Conservation (phyloP, 2,329 filamentous ascomycete species). For the Hypoxylon sp. region DNA sequence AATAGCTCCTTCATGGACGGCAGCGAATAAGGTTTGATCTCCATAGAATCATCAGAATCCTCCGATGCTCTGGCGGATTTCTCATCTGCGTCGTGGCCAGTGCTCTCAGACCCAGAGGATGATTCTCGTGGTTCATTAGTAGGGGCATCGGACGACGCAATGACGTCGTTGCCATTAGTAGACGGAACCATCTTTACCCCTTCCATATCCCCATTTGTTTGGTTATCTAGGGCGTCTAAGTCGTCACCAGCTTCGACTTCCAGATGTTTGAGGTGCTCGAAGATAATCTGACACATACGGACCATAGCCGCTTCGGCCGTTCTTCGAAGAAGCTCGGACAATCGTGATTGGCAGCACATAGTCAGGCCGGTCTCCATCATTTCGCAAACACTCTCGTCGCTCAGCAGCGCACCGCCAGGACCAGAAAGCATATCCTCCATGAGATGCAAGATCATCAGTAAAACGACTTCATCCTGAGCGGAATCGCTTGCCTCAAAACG, state of each 20-base stretch:
- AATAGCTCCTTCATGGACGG: constrained; percentile 96
- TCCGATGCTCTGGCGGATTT: constrained; percentile 45
- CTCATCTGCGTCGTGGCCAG: constrained; percentile 50
- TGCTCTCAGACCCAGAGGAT: constrained; percentile 61
- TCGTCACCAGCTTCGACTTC: constrained; percentile 82
- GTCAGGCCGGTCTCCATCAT: constrained; percentile 99
- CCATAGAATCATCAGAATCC: constrained; percentile 56
- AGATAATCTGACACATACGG: constrained; percentile 99
- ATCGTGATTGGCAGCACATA: constrained; percentile 94
- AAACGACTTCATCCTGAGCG: constrained; percentile 93
- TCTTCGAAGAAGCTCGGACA: constrained; percentile 90
- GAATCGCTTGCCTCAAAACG: constrained; percentile 97
- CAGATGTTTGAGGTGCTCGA: constrained; percentile 89
- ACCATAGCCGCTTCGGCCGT: constrained; percentile 98
- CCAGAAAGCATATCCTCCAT: constrained; percentile 99
- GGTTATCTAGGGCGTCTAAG: constrained; percentile 74
- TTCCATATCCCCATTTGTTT: constrained; percentile 78
- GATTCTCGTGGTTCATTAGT: constrained; percentile 59
- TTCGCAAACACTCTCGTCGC: constrained; percentile 97
- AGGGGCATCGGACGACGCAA: constrained; percentile 66
- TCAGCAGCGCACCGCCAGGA: constrained; percentile 91
- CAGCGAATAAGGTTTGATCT: constrained; percentile 89
- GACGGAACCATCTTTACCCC: constrained; percentile 88
- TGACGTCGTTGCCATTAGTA: constrained; percentile 74
- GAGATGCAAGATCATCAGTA: constrained; percentile 92